Conservation (phyloP, 441 rosid genomes). For the Populus trichocarpa region DNA sequence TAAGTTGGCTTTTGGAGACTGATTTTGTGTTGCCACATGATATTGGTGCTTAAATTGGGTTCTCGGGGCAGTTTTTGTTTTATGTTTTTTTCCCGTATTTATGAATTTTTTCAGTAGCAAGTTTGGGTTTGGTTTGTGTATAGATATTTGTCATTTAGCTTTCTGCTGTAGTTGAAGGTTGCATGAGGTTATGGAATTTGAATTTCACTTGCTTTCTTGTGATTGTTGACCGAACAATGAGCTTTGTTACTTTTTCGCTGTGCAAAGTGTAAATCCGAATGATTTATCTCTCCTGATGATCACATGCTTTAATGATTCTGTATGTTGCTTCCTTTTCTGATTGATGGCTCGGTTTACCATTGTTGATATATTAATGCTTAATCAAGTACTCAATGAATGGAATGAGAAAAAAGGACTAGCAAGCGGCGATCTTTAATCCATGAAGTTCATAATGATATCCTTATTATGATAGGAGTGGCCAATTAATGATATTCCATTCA, state of each 20-base stretch:
- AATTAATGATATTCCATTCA: neutral
- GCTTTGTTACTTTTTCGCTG: neutral
- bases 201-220: no score
- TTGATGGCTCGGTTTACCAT: neutral
- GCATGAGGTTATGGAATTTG: neutral
- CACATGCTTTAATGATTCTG: neutral
- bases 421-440: neutral
- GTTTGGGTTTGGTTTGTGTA: neutral
- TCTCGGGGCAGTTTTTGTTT: neutral
- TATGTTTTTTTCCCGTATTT: neutral
- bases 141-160: neutral
- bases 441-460: neutral
- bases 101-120: neutral
- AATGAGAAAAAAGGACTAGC: neutral
- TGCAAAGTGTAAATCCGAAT: neutral
- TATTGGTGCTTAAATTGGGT: neutral
- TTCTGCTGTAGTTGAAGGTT: neutral
- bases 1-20: neutral
- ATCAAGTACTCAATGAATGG: neutral
- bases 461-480: neutral
- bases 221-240: neutral
- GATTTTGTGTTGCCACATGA: neutral
- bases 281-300: neutral
- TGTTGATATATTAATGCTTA: neutral
- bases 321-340: neutral